A percentile compares a stretch with the other conserved stretches of the same genome.
These are phyloP conservation scores for Gossypium anomalum DNA, from an alignment of 345 rosid species.

Conservation along the genomic window DNA sequence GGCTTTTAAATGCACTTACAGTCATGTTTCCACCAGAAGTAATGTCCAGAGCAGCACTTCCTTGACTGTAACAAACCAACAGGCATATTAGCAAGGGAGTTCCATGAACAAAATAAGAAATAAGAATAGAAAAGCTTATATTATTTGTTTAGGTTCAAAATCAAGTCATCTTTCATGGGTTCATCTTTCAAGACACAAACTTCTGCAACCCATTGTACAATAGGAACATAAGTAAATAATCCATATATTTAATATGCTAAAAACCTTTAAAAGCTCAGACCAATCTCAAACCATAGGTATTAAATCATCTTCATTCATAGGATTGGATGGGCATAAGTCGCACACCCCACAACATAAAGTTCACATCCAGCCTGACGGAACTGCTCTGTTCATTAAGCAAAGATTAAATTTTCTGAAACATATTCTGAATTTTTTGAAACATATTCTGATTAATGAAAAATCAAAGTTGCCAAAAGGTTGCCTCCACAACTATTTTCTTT, in stretches of 20 bases:
- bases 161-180: conserved; percentile 14
- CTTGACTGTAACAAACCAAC: conserved; percentile 54
- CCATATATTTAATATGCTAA: neutral
- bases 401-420: neutral
- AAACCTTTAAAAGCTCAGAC: neutral
- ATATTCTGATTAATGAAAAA: neutral
- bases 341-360: neutral
- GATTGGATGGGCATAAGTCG: neutral
- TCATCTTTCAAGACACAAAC: neutral
- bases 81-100: conserved; percentile 12
- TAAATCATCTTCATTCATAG: neutral
- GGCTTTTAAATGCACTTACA: conserved; percentile 37
- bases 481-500: neutral
- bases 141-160: conserved; percentile 2
- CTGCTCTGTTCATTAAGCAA: neutral
- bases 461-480: neutral
- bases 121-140: neutral
- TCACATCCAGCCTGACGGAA: neutral
- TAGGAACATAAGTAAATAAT: neutral
- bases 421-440: neutral
- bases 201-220: neutral
- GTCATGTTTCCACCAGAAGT: conserved; percentile 73
- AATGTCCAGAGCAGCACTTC: conserved; percentile 71
- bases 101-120: conserved; percentile 8
- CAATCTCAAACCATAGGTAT: neutral